These are phyloP conservation scores for Cystofilobasidium macerans DNA, from an alignment of 768 basidiomycete genomes.

Conservation along the genomic window DNA sequence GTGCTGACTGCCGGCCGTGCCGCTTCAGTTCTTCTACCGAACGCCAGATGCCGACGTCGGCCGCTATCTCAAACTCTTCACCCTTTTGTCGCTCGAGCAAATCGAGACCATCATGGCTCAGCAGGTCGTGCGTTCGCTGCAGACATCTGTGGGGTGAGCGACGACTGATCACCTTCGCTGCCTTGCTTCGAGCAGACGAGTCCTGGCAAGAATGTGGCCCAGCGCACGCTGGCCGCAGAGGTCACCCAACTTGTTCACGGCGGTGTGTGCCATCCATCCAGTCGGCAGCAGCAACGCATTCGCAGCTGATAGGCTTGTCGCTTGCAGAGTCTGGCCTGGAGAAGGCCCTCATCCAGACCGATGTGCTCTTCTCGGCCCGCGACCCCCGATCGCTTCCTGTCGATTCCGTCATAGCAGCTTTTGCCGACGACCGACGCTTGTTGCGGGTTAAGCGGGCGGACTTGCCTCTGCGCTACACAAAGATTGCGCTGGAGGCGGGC, in stretches of 20 bases:
- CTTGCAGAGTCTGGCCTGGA: constrained; percentile 41
- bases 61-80: constrained; percentile 69
- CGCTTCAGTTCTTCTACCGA: constrained; percentile 89
- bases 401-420: constrained; percentile 50
- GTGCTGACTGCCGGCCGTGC: too few species aligned
- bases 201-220: constrained; percentile 45
- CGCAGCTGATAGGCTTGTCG: too few species aligned
- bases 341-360: constrained; percentile 44
- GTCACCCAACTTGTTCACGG: constrained; percentile 54
- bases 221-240: constrained; percentile 48
- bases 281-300: too few species aligned
- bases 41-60: constrained; percentile 69
- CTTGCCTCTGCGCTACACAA: constrained; percentile 47
- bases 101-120: constrained; percentile 50
- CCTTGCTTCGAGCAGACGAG: constrained; percentile 32
- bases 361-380: constrained; percentile 42
- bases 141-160: background rate
- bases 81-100: constrained; percentile 53
- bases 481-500: constrained; percentile 51
- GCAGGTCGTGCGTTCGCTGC: constrained; percentile 47
- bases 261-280: constrained; percentile 40
- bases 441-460: constrained; percentile 45
- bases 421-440: constrained; percentile 57
- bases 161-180: background rate
- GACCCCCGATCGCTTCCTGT: constrained; percentile 44